Base-by-base conservation (phyloP, 306 rosid species). In the Arachis hypogaea region DNA sequence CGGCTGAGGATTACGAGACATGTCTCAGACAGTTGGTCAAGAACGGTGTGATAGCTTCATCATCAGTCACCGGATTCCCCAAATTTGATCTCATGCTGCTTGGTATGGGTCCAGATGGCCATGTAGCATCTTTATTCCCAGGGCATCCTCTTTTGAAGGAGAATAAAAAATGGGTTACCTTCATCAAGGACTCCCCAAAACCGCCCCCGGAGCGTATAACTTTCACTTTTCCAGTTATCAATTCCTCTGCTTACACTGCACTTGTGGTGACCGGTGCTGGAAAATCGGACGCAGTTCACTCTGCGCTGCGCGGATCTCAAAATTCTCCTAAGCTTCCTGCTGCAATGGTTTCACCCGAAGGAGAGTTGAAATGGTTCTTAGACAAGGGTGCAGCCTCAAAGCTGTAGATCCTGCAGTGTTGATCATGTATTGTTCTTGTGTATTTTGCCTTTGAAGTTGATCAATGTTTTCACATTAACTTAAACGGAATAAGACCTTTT, bases 31-130 rank as follows among this genome's bases (percentile, higher is more conserved):
- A 81, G 16, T 80, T 94, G 87, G 93, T 85, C 36, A 78, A 77
- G 50, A 77, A 7, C 63, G 73, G 78, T 36, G 85, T 92, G 57
- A 63, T 94, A 29, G 77, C 75, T 36, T 33, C 72, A 56, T 91
- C 97, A 69, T 75, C 84, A 43, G 69, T 57, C 45, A 83, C 71
- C 6, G 95, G 93, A 30, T 89, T 92, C 74, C 99, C 99, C 40
- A 94, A 94, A 82, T 89, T 92, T 49, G 99, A 94, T 78, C 90
- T 94, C 79, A 85, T 84, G 88, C 96, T 94, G 68, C 82, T 94
- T 29, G 99, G 99, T 12, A 94, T 94, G 99, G 99, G 99, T 46
- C 99, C 99, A 54, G 99, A 94, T 73, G 97, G 99, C 40, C 99
- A 94, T 18, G 85, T 92, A 49, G 99, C 99, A 77, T 94, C 99